Base-by-base conservation (phyloP, 106 monocot species). In the Dactylorhiza incarnata region DNA sequence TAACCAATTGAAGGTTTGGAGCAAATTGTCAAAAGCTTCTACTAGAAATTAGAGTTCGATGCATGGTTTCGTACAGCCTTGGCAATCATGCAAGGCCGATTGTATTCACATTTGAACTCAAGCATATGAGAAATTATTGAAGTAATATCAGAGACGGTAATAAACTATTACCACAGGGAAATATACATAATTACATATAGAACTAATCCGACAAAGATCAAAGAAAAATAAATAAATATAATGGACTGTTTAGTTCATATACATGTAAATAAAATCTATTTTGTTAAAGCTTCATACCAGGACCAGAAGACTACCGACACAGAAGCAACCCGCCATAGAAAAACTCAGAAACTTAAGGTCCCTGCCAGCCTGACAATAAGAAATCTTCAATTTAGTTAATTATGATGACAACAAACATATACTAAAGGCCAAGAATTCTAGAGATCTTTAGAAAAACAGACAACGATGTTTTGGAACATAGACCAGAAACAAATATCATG, bases 261-360 rank as follows among this genome's bases (percentile, higher is more conserved):
- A 51, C 14, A 9, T 54, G 5, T 14, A 54, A 54, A n/a, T 46
- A 20, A 20, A 13, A 24, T 45, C 11, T 52, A 68, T 15, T 25
- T 6, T 50, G 17, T n/a, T 51, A 44, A 73, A 59, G 5, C 45
- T 10, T n/a, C 81, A 73, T 92, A 92, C 92, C 89, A 85, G 6
- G 14, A 92, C 22, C 59, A 80, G 52, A 80, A 95, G 82, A 55
- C 89, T 86, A 59, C 91, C 86, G 24, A 92, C 71, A 50, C 71
- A 79, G 45, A 95, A 88, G 81, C 95, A 95, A 48, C 77, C 84
- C 75, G 63, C 82, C 91, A 92, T 92, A 4, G 92, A 89, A 74
- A 87, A 76, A 84, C 95, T 95, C 67, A 95, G 54, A 79, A 84
- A 95, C 81, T 74, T 89, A 55, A 95, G 86, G 76, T 95, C 95